phyloP scores from a whole-genome alignment of 345 rosid species.

The Salix exigua region DNA sequence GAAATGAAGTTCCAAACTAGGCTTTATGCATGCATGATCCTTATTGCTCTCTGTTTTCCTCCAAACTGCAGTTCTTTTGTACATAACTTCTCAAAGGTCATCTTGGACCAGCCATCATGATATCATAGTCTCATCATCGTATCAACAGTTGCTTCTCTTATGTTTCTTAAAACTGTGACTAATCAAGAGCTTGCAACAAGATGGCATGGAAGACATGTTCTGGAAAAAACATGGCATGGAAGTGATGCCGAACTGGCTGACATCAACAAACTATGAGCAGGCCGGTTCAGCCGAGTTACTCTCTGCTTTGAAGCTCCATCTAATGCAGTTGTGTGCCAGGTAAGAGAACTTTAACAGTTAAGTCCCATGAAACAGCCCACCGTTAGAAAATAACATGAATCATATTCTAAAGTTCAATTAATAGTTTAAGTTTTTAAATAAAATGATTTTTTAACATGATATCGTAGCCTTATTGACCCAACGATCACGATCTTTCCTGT shows the following conservation, averaged over 20 bases:
- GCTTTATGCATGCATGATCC: not conserved
- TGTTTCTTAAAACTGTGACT: not conserved
- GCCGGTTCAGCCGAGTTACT: slow-evolving; percentile 40
- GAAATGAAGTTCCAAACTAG: no score
- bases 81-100: not conserved
- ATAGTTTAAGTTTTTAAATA: no score
- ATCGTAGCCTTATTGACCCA: no score
- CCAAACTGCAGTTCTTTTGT: not conserved
- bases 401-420: no score
- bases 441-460: no score
- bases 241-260: slow-evolving; percentile 53
- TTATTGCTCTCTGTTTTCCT: not conserved
- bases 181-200: not conserved
- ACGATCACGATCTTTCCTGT: no score
- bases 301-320: slow-evolving; percentile 54
- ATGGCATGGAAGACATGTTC: slow-evolving; percentile 38
- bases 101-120: not conserved
- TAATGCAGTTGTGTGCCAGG: slow-evolving; percentile 86
- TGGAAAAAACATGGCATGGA: slow-evolving; percentile 67
- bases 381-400: no score
- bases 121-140: not conserved
- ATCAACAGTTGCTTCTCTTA: not conserved
- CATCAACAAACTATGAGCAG: slow-evolving; percentile 52
- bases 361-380: not conserved
- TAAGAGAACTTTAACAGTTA: slow-evolving; percentile 18